A percentile compares a stretch with the other conserved stretches of the same genome.
These are phyloP conservation scores for Xylaria sp. DNA, from an alignment of 2,329 filamentous ascomycete species.

Conservation along the genomic window DNA sequence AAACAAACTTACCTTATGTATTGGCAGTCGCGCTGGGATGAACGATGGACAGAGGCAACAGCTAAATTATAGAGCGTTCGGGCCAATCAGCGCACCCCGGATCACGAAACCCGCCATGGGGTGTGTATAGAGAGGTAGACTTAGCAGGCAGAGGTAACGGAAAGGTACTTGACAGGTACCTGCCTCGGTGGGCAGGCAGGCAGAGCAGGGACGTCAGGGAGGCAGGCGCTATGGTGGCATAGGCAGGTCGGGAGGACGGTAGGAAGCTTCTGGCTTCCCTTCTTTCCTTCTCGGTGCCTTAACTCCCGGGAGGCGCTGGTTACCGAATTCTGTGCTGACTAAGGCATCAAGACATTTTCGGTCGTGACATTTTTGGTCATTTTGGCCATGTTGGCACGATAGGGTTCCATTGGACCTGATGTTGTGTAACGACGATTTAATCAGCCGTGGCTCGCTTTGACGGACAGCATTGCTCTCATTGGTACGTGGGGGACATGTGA, in stretches of 20 bases:
- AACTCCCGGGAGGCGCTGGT: constrained; percentile 7
- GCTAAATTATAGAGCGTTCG: not conserved
- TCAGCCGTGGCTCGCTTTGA: constrained; percentile 9
- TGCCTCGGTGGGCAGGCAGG: not conserved
- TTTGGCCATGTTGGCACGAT: constrained; percentile 1
- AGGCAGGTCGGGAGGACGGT: not conserved
- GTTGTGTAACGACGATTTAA: constrained; percentile 3
- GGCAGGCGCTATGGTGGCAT: not conserved
- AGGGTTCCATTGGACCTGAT: constrained; percentile 1
- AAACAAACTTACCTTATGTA: constrained; percentile 3
- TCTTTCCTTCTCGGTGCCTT: constrained; percentile 4
- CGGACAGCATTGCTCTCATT: constrained; percentile 3
- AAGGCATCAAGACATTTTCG: constrained; percentile 1
- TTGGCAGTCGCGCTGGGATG: constrained; percentile 11
- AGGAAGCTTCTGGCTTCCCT: not conserved
- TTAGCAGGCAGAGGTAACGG: not conserved
- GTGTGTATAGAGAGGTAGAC: constrained; percentile 2
- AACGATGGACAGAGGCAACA: constrained; percentile 17
- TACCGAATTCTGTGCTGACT: constrained; percentile 11
- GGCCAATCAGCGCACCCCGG: constrained; percentile 15
- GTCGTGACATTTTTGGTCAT: no score
- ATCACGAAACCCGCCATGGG: constrained; percentile 10
- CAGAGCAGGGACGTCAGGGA: not conserved
- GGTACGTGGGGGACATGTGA: constrained; percentile 12
- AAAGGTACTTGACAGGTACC: not conserved